Evolutionary conservation across 2,329 filamentous ascomycete genomes (phyloP).

Genomic region (Tolypocladium paradoxum): DNA sequence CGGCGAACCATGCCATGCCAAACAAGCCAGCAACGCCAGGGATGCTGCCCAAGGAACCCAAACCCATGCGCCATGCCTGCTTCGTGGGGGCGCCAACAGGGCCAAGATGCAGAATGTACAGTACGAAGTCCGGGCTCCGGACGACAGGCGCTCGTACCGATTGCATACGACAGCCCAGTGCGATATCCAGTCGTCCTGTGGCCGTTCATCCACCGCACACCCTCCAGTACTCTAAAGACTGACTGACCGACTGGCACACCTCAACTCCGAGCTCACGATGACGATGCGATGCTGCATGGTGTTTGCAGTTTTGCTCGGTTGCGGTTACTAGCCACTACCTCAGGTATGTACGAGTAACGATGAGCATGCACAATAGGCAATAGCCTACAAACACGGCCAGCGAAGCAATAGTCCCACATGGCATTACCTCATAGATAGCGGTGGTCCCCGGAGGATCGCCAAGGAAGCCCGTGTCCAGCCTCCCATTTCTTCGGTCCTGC

Average conservation of each 20-base stretch:
- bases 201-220: neutral
- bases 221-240: neutral
- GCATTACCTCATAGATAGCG: slow-evolving; percentile 8
- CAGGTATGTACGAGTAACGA: neutral
- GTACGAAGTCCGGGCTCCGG: no score
- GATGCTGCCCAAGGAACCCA: slow-evolving; percentile 4
- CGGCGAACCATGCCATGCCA: slow-evolving; percentile 1
- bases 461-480: slow-evolving; percentile 1
- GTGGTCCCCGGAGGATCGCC: slow-evolving; percentile 2
- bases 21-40: neutral
- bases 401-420: neutral
- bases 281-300: neutral
- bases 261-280: neutral
- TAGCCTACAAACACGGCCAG: neutral
- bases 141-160: neutral
- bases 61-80: neutral
- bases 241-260: neutral
- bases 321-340: neutral
- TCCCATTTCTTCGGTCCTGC: neutral
- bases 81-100: neutral
- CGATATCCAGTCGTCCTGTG: neutral
- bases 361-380: neutral
- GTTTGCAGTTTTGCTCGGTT: neutral
- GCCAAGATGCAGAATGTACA: neutral
- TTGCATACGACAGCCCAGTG: neutral